phyloP scores from a whole-genome alignment of 176 grass and related monocot species.

The Aegilops tauschii region DNA sequence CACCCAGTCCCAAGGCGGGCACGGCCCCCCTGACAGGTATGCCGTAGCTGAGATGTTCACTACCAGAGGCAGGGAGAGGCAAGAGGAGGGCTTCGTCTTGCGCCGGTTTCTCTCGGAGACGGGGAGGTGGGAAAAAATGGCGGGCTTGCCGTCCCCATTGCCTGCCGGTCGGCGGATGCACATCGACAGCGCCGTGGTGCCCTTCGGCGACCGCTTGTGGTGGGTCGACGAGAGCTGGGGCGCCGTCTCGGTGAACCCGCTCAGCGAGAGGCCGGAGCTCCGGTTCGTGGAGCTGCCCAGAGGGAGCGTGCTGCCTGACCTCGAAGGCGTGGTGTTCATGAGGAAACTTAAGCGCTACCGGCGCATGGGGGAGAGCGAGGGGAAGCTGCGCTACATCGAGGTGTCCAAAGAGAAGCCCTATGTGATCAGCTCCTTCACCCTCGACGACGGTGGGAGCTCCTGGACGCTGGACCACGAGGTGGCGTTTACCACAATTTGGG shows the following conservation, averaged over 20 bases:
- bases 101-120: conserved; percentile 33
- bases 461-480: conserved; percentile 31
- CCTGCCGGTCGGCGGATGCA: not conserved
- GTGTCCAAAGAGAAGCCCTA: conserved; percentile 23
- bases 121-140: not conserved
- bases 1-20: not conserved
- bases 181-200: not conserved
- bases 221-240: conserved; percentile 36
- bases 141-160: not conserved
- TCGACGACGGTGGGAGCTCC: not conserved
- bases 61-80: too few relatives aligned
- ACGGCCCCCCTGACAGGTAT: conserved; percentile 10
- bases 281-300: conserved; percentile 6
- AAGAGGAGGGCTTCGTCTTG: not conserved
- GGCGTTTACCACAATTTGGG: not conserved
- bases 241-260: conserved; percentile 8
- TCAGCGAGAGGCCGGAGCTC: conserved; percentile 6
- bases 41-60: conserved; percentile 9
- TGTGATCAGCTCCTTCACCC: conserved; percentile 5
- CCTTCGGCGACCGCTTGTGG: conserved; percentile 27
- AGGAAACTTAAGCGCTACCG: not conserved
- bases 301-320: conserved; percentile 20
- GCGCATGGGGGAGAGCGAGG: conserved; percentile 24
- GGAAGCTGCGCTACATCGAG: conserved; percentile 29
- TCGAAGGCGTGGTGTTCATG: not conserved